These are phyloP conservation scores for Metarhizium humberi DNA, from an alignment of 2,329 filamentous ascomycete genomes.

Conservation along the genomic window DNA sequence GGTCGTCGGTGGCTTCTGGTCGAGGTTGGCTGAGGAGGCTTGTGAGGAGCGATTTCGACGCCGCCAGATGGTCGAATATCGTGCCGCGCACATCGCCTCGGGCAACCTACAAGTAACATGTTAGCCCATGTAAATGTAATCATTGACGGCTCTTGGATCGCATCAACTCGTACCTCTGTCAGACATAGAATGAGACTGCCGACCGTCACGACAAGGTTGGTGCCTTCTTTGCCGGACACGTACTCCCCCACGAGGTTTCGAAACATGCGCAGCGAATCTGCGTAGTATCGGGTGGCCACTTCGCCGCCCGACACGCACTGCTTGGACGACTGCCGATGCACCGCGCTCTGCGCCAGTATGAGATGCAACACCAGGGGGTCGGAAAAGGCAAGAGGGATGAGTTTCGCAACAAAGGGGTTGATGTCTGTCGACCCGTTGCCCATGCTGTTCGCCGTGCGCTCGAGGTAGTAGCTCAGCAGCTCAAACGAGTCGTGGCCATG, in stretches of 20 bases:
- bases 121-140: constrained; percentile 5
- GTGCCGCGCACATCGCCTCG: constrained; percentile 35
- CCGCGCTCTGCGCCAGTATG: constrained; percentile 34
- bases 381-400: constrained; percentile 35
- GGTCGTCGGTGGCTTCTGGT: constrained; percentile 21
- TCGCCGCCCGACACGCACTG: constrained; percentile 17
- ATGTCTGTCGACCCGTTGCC: constrained; percentile 35
- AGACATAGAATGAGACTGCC: constrained; percentile 37
- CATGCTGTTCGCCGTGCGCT: constrained; percentile 35
- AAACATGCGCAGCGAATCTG: constrained; percentile 25
- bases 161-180: constrained; percentile 27
- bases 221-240: constrained; percentile 22
- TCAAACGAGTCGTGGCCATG: constrained; percentile 29
- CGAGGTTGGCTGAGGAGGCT: constrained; percentile 24
- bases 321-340: constrained; percentile 25
- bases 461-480: constrained; percentile 34
- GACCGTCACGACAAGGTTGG: constrained; percentile 29
- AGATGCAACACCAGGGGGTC: constrained; percentile 36
- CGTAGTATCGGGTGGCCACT: constrained; percentile 26
- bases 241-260: constrained; percentile 24
- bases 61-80: constrained; percentile 35
- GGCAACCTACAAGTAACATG: constrained; percentile 17
- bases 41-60: constrained; percentile 31
- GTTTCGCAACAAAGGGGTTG: constrained; percentile 35
- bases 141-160: too few relatives aligned